Conservation (phyloP, 1,139 yeast species). For the Diutina mesorugosa region DNA sequence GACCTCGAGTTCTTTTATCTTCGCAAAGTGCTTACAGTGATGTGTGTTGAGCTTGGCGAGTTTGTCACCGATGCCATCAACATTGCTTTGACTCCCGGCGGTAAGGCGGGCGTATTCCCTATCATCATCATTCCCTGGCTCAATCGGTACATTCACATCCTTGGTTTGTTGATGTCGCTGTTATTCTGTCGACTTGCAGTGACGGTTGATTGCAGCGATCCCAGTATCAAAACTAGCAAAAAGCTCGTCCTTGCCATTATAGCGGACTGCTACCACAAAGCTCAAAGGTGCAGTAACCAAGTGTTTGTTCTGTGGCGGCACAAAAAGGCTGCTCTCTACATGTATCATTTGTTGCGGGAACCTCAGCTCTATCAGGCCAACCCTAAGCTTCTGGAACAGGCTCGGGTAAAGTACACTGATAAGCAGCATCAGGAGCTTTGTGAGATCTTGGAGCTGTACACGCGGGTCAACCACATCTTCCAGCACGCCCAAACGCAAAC, state of each 20-base stretch:
- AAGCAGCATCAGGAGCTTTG: not conserved
- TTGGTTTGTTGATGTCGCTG: not conserved
- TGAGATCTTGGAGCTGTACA: not conserved
- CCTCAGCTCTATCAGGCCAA: not conserved
- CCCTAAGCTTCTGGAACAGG: not conserved
- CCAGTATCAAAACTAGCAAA: not conserved
- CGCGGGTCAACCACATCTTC: not conserved
- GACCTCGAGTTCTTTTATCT: slow-evolving; percentile 5
- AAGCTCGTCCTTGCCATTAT: not conserved
- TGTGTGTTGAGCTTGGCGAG: not conserved
- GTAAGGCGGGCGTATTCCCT: not conserved
- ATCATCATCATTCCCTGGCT: not conserved
- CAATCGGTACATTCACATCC: not conserved
- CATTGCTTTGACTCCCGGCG: not conserved
- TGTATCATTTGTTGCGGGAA: not conserved
- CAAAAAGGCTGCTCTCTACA: not conserved
- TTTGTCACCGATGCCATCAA: not conserved
- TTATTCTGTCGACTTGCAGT: not conserved
- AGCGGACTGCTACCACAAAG: not conserved
- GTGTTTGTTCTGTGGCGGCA: not conserved
- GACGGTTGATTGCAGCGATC: not conserved
- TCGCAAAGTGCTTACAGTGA: not conserved
- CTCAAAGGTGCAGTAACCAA: not conserved
- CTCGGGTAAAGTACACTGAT: not conserved
- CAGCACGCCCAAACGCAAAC: not conserved